Conservation (phyloP, 75 land plant species). For the Ceratopteris richardii region DNA sequence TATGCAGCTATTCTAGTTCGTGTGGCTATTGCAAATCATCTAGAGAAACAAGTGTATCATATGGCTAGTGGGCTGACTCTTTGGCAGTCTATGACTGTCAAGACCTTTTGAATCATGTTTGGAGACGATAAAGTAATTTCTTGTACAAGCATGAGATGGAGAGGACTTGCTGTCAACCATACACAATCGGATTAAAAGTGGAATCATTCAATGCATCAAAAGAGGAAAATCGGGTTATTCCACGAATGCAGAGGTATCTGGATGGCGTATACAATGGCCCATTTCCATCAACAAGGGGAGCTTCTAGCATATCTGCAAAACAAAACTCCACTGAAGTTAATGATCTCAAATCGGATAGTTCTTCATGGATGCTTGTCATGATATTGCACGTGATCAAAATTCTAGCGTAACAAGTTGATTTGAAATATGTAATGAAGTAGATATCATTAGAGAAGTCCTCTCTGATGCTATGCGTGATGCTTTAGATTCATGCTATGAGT, state of each 20-base stretch:
- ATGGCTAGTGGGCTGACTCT: slow-evolving; percentile 37
- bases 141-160: slow-evolving; percentile 87
- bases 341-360: neutral
- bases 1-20: slow-evolving; percentile 28
- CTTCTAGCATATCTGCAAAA: neutral
- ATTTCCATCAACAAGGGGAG: slow-evolving; percentile 1
- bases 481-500: slow-evolving; percentile 5
- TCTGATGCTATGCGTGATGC: slow-evolving; percentile 7
- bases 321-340: neutral
- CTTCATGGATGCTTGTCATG: neutral
- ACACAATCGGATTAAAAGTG: slow-evolving; percentile 75
- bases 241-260: slow-evolving; percentile 78
- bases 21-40: slow-evolving; percentile 68
- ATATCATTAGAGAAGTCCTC: slow-evolving; percentile 1
- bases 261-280: slow-evolving; percentile 44
- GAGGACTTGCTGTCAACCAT: slow-evolving; percentile 78
- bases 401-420: too few species aligned
- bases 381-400: too few species aligned
- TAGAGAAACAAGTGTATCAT: slow-evolving; percentile 36
- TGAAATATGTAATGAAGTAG: neutral
- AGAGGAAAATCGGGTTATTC: slow-evolving; percentile 74
- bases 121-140: slow-evolving; percentile 90
- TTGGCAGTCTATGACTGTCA: slow-evolving; percentile 24
- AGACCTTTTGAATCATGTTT: slow-evolving; percentile 75
- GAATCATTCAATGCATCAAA: slow-evolving; percentile 58